Evolutionary conservation across 2,329 filamentous ascomycete genomes (phyloP).

Genomic region (Meredithiella fracta): DNA sequence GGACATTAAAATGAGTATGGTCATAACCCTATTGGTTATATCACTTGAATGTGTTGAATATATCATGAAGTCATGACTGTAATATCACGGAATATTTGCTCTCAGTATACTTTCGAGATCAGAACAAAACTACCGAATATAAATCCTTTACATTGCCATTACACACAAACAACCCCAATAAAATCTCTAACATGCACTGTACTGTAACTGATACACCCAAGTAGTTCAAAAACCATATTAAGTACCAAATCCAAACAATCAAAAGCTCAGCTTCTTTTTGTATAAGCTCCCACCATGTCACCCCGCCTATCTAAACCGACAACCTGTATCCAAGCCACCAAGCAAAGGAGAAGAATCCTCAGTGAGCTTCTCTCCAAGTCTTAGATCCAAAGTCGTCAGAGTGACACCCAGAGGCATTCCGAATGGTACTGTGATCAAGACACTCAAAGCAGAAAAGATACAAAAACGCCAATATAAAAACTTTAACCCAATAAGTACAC

Average conservation of each 20-base stretch:
- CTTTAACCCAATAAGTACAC: slow-evolving; percentile 3
- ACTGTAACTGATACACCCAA: too few relatives aligned
- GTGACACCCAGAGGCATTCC: background rate
- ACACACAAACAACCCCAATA: too few relatives aligned
- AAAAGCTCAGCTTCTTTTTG: background rate
- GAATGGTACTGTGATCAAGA: background rate
- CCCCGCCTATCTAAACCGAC: background rate
- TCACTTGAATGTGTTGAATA: too few relatives aligned
- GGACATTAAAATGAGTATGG: too few relatives aligned
- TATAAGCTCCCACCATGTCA: background rate
- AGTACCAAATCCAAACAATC: background rate
- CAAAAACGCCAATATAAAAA: slow-evolving; percentile 1
- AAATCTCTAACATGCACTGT: too few relatives aligned
- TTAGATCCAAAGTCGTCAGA: background rate
- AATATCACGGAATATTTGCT: too few relatives aligned
- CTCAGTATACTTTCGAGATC: too few relatives aligned
- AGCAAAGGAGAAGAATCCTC: background rate
- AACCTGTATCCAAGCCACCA: background rate
- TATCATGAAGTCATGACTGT: too few relatives aligned
- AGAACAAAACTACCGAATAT: too few relatives aligned
- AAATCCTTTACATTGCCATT: too few relatives aligned
- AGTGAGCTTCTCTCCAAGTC: background rate
- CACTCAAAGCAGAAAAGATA: background rate
- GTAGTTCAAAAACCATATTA: background rate
- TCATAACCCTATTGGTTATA: too few relatives aligned